These are phyloP conservation scores for Citeromyces nyonsensis DNA, from an alignment of 805 yeast species.

Conservation along the genomic window DNA sequence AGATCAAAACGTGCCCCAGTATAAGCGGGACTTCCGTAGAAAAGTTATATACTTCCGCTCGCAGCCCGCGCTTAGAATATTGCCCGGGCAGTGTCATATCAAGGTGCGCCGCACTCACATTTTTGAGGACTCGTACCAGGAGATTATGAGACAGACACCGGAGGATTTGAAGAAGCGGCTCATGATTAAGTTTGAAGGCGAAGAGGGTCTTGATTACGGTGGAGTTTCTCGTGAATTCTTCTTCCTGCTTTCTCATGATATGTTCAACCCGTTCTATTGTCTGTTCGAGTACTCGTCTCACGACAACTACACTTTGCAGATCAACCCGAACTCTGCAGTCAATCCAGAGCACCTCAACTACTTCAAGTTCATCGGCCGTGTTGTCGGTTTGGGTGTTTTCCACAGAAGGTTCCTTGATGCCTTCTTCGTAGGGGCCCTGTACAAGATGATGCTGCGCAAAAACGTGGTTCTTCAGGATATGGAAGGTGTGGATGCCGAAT, in stretches of 20 bases:
- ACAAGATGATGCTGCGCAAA: constrained; percentile 93
- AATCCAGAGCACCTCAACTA: constrained; percentile 97
- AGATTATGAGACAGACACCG: constrained; percentile 96
- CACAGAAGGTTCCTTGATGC: constrained; percentile 96
- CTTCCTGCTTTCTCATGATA: constrained; percentile 91
- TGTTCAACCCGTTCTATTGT: constrained; percentile 97
- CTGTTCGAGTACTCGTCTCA: constrained; percentile 94
- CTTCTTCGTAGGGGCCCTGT: constrained; percentile 94
- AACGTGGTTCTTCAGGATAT: constrained; percentile 91
- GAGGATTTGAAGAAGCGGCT: constrained; percentile 94
- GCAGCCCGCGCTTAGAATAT: constrained; percentile 91
- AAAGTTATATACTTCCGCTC: constrained; percentile 95
- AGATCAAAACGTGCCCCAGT: constrained; percentile 97
- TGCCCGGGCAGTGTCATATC: constrained; percentile 98
- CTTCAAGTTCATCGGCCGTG: constrained; percentile 96
- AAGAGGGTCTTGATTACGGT: constrained; percentile 98
- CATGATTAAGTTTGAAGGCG: constrained; percentile 98
- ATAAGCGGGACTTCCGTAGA: constrained; percentile 96
- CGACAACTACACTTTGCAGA: constrained; percentile 94
- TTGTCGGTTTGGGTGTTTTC: constrained; percentile 95
- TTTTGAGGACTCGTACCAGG: constrained; percentile 96
- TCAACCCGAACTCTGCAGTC: constrained; percentile 92
- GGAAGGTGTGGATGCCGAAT: constrained; percentile 98
- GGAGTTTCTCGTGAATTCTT: constrained; percentile 98
- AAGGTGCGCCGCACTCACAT: constrained; percentile 94